Conservation (phyloP, 768 basidiomycete genomes). For the Suillus decipiens region DNA sequence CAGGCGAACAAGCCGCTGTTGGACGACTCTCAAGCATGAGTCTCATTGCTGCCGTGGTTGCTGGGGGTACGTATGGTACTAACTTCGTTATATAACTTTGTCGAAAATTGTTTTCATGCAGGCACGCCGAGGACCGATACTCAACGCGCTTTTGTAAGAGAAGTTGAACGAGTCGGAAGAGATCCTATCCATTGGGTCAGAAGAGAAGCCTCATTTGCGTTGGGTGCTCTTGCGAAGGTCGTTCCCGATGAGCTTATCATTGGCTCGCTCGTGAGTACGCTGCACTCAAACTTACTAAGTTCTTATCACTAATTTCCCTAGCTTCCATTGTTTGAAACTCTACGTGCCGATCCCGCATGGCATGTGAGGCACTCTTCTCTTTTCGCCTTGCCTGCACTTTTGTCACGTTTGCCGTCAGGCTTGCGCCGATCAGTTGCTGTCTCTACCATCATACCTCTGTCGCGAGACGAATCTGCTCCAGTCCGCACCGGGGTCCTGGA, state of each 20-base stretch:
- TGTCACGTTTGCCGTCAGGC: constrained; percentile 59
- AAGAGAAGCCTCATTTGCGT: constrained; percentile 83
- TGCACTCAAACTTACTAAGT: constrained; percentile 8
- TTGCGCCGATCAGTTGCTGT: constrained; percentile 67
- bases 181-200: constrained; percentile 79
- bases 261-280: constrained; percentile 54
- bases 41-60: constrained; percentile 84
- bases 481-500: constrained; percentile 85
- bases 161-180: constrained; percentile 65
- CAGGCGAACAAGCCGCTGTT: constrained; percentile 73
- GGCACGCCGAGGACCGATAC: constrained; percentile 58
- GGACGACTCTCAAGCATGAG: constrained; percentile 93
- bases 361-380: constrained; percentile 88
- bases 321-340: constrained; percentile 78
- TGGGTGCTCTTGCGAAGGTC: constrained; percentile 87
- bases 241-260: constrained; percentile 74
- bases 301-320: constrained; percentile 32
- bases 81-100: constrained; percentile 10
- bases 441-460: constrained; percentile 61
- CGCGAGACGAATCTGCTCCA: constrained; percentile 58
- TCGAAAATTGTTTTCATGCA: constrained; percentile 26
- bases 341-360: constrained; percentile 69
- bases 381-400: constrained; percentile 80
- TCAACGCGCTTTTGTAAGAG: constrained; percentile 66
- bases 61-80: constrained; percentile 56